Percentiles rank a stretch among this genome's conserved stretches.
Conservation (phyloP, 2,329 filamentous ascomycete genomes). For the Scytalidium sp. region DNA sequence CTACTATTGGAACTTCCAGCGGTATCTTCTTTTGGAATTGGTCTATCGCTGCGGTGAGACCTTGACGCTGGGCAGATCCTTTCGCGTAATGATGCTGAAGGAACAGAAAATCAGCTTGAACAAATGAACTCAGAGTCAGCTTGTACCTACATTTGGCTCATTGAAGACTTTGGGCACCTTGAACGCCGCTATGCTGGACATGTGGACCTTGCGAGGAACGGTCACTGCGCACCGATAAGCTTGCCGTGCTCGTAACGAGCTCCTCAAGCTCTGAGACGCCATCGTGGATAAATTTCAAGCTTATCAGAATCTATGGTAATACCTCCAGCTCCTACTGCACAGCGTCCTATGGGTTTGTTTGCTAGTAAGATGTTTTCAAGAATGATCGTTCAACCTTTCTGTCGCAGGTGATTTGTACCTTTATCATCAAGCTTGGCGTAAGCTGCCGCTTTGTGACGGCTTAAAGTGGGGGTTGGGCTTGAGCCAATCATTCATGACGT, state of each 20-base stretch:
- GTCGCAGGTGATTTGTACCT: no score
- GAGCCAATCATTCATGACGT: neutral
- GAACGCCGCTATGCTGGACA: slow-evolving; percentile 66
- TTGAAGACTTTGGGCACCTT: slow-evolving; percentile 84
- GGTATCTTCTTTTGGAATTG: slow-evolving; percentile 65
- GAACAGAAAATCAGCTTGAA: no score
- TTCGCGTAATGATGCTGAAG: slow-evolving; percentile 93
- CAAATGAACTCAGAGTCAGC: no score
- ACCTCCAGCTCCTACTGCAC: no score
- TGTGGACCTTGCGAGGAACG: slow-evolving; percentile 22
- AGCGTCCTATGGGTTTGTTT: no score
- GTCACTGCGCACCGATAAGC: neutral
- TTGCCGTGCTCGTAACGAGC: neutral
- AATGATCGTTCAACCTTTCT: no score
- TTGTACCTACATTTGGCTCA: slow-evolving; percentile 90
- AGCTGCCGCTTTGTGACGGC: neutral
- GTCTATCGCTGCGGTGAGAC: slow-evolving; percentile 71
- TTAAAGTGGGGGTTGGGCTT: neutral
- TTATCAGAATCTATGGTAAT: no score
- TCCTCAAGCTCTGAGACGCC: neutral
- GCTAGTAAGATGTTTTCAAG: no score
- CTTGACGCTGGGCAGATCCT: slow-evolving; percentile 74
- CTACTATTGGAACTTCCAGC: slow-evolving; percentile 75
- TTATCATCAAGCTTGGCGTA: no score
- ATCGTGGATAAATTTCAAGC: neutral